A percentile compares a stretch with the other conserved stretches of the same genome.
phyloP scores from a whole-genome alignment of 306 rosid genomes.

The Arachis hypogaea region DNA sequence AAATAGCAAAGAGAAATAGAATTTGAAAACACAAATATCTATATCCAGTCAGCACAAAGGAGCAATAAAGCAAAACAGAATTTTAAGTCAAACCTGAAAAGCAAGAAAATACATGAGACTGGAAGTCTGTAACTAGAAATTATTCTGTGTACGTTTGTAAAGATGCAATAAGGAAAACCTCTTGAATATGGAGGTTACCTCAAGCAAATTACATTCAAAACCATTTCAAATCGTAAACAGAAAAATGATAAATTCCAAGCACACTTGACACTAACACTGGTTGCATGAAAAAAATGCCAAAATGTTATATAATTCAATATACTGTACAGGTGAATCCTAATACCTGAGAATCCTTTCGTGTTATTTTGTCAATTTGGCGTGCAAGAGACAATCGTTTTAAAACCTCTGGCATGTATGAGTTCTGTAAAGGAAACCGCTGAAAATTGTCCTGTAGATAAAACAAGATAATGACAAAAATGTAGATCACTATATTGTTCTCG shows the following conservation, averaged over 20 bases:
- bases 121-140: neutral
- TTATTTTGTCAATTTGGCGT: conserved; percentile 87
- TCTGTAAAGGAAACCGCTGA: conserved; percentile 83
- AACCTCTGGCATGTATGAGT: conserved; percentile 87
- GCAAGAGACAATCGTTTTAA: conserved; percentile 83
- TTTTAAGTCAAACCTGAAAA: conserved; percentile 9
- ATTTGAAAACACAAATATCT: conserved; percentile 18
- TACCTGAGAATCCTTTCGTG: conserved; percentile 85
- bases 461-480: conserved; percentile 25
- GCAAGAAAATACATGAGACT: neutral
- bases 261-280: neutral
- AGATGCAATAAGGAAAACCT: neutral
- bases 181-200: neutral
- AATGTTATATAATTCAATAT: neutral
- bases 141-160: too few relatives aligned
- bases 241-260: conserved; percentile 15
- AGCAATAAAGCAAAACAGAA: conserved; percentile 15
- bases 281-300: conserved; percentile 28
- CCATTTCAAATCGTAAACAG: conserved; percentile 20
- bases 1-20: conserved; percentile 21
- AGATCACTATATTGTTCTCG: conserved; percentile 26
- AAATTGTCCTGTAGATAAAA: conserved; percentile 59
- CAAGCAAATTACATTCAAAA: neutral
- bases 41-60: conserved; percentile 7
- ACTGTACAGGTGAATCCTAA: conserved; percentile 35